phyloP scores from a whole-genome alignment of 75 land plant genomes.

The Sequoia sempervirens region DNA sequence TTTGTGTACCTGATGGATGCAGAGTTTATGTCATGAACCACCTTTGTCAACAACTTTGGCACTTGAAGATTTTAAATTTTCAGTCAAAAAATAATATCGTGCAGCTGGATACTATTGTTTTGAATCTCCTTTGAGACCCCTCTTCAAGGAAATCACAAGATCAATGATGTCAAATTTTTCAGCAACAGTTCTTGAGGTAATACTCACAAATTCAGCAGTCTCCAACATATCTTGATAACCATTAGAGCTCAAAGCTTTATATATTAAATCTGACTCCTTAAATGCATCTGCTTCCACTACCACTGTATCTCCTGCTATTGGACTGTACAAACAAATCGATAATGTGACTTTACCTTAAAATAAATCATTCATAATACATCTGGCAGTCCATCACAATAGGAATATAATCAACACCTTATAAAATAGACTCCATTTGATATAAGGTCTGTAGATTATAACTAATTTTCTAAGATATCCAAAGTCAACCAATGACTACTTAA shows the following conservation, averaged over 20 bases:
- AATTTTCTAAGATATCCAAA: neutral
- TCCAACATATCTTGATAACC: slow-evolving; percentile 20
- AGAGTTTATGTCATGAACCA: slow-evolving; percentile 8
- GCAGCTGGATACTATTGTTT: neutral
- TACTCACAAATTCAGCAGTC: slow-evolving; percentile 25
- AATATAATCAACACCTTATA: neutral
- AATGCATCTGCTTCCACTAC: slow-evolving; percentile 47
- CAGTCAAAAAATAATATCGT: neutral
- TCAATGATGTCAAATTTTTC: neutral
- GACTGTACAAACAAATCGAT: slow-evolving; percentile 7
- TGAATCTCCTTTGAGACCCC: neutral
- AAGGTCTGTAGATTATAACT: neutral
- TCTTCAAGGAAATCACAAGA: neutral
- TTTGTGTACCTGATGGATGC: slow-evolving; percentile 25
- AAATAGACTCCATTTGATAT: neutral
- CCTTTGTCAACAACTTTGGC: neutral
- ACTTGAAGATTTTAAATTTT: neutral
- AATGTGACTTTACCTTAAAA: neutral
- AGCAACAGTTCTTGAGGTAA: neutral
- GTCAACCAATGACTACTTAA: neutral
- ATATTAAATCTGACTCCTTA: slow-evolving; percentile 41
- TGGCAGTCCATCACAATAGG: neutral
- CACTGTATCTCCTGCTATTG: slow-evolving; percentile 18
- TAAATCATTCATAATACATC: neutral
- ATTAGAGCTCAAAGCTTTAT: slow-evolving; percentile 16